These are phyloP conservation scores for Melaleuca alternifolia DNA, from an alignment of 345 rosid genomes.

Conservation along the genomic window DNA sequence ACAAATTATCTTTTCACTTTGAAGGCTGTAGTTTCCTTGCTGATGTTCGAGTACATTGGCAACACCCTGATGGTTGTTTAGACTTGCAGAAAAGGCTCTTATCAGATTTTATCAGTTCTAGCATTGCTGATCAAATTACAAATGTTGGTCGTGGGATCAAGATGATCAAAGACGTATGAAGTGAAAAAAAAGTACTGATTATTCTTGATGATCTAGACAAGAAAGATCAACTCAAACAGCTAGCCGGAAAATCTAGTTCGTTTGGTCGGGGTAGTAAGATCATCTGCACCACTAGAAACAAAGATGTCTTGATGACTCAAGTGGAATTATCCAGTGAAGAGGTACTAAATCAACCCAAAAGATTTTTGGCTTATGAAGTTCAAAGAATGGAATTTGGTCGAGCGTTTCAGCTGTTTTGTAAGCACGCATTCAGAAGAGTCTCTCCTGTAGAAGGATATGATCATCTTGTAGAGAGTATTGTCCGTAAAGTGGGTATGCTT, in stretches of 20 bases:
- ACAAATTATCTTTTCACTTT: neutral
- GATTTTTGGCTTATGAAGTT: neutral
- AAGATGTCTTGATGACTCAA: neutral
- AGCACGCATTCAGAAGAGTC: neutral
- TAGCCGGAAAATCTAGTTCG: neutral
- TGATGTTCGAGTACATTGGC: slow-evolving; percentile 2
- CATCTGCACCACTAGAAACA: neutral
- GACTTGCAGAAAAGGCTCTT: neutral
- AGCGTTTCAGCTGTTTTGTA: neutral
- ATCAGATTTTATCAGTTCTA: neutral
- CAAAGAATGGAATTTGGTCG: neutral
- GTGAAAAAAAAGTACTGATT: neutral
- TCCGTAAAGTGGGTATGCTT: accelerated
- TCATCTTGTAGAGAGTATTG: neutral
- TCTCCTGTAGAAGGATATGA: accelerated
- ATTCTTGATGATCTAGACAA: neutral
- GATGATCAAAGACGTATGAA: neutral
- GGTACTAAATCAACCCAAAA: neutral
- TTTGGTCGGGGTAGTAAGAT: neutral
- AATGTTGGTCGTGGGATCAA: neutral
- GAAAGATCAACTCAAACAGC: neutral
- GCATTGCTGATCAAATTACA: neutral
- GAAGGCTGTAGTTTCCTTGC: slow-evolving; percentile 11
- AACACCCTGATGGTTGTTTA: neutral
- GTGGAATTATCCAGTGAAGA: neutral